Evolutionary conservation across 169 alveolate genomes (phyloP), one percentile per base, ranked within the genome.

Genomic region (Plasmodium vivax): DNA sequence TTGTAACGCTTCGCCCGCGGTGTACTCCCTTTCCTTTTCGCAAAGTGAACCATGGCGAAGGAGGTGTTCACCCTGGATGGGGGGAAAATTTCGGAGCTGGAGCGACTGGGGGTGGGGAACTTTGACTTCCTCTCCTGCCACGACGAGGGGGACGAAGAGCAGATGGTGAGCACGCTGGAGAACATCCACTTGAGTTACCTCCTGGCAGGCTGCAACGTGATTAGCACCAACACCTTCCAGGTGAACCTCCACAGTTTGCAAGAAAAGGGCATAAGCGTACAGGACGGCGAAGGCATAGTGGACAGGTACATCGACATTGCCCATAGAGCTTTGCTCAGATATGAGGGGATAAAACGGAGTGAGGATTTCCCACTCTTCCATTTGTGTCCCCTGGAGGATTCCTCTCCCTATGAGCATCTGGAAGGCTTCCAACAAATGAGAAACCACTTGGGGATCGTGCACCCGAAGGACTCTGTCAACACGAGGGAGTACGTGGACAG

Each of bases 291-390:
- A 74, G 79, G 82, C 10, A 87, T 87, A 36, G 34, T 87, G 58
- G 45, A 77, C 27, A 87, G 71, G 16, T 87, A 87, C 45, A 87
- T 87, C 27, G 85, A 87, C 41, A 87, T 87, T n/a, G 93, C 93
- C 36, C 81, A 87, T 43, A 79, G 56, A 5, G 82, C 87, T 71
- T 16, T 51, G 58, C 47, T 54, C 19, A 87, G 56, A 77, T 87
- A 41, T 87, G 34, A 77, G 32, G n/a, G 82, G 9, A 87, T 87
- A 62, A 87, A 77, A 30, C 58, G 75, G 62, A 80, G 9, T 0
- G 7, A 3, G 16, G 41, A 43, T 45, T 38, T 41, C 68, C n/a
- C 32, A 71, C 51, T 73, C 12, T 32, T 36, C 34, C 9, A 43
- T 23, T 23, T 23, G 27, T 23, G 27, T 23, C 32, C 41, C 12